phyloP scores from a whole-genome alignment of 495 filamentous ascomycete genomes.

The Cudoniella acicularis region DNA sequence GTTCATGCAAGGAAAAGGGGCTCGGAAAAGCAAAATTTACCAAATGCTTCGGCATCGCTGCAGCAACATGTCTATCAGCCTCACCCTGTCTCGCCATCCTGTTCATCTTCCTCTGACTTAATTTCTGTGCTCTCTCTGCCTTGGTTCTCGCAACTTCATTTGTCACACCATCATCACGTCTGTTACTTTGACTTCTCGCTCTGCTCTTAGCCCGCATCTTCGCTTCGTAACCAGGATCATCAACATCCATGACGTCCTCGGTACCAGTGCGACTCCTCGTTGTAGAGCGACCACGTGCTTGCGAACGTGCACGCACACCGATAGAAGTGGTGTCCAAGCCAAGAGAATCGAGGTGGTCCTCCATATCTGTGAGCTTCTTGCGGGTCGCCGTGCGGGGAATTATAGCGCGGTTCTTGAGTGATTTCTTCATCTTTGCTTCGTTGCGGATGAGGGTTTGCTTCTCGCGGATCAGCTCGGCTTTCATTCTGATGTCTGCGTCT shows the following conservation, averaged over 20 bases:
- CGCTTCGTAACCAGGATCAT: constrained; percentile 54
- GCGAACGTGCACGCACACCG: constrained; percentile 63
- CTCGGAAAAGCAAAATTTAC: constrained; percentile 51
- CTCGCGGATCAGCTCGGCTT: constrained; percentile 92
- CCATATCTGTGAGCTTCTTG: constrained; percentile 77
- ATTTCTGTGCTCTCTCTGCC: constrained; percentile 79
- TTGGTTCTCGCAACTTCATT: constrained; percentile 59
- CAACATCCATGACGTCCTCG: constrained; percentile 80
- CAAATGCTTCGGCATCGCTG: constrained; percentile 84
- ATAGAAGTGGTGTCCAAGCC: constrained; percentile 80
- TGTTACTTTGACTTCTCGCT: constrained; percentile 77
- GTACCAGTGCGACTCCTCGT: constrained; percentile 44
- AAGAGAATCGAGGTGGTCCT: constrained; percentile 74
- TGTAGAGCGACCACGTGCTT: constrained; percentile 61
- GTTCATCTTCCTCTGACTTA: constrained; percentile 98
- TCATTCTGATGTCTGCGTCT: constrained; percentile 79
- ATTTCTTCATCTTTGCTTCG: constrained; percentile 87
- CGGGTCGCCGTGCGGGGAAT: constrained; percentile 78
- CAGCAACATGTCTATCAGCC: constrained; percentile 86
- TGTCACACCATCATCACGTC: constrained; percentile 75
- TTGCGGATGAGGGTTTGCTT: constrained; percentile 85
- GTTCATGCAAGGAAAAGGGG: constrained; percentile 14
- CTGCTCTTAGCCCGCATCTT: constrained; percentile 73
- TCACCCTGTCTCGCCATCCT: constrained; percentile 94
- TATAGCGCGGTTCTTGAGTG: constrained; percentile 89